A percentile compares a stretch with the other conserved stretches of the same genome.
These are phyloP conservation scores for Strobilomyces dryophilus DNA, from an alignment of 768 basidiomycete genomes.

Conservation along the genomic window DNA sequence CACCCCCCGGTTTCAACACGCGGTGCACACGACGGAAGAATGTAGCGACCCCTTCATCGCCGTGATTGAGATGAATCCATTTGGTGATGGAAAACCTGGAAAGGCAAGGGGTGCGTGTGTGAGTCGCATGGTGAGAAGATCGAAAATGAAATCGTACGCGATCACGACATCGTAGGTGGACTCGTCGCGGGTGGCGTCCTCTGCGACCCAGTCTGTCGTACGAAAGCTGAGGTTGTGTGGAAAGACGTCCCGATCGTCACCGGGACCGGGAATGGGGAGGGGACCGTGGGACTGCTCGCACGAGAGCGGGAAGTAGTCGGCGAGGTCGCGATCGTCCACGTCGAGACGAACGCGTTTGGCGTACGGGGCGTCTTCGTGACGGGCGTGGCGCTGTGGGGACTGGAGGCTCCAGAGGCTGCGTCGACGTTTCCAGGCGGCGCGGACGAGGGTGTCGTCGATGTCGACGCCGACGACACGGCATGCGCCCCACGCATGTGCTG, in stretches of 20 bases:
- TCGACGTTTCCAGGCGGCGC: constrained; percentile 70
- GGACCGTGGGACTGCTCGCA: constrained; percentile 73
- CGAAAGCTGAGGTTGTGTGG: constrained; percentile 79
- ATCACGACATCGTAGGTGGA: constrained; percentile 73
- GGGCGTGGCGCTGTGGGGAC: constrained; percentile 10
- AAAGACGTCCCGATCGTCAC: constrained; percentile 39
- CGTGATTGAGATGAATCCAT: constrained; percentile 86
- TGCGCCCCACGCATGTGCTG: constrained; percentile 65
- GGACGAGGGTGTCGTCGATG: constrained; percentile 73
- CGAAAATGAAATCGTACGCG: constrained; percentile 45
- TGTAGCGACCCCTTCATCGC: constrained; percentile 62
- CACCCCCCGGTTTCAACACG: constrained; percentile 58
- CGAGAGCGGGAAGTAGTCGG: constrained; percentile 71
- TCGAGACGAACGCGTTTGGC: constrained; percentile 13
- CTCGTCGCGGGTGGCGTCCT: constrained; percentile 50
- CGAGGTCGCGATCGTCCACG: background rate
- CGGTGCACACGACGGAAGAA: constrained; percentile 65
- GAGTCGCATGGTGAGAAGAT: background rate
- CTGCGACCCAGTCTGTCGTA: constrained; percentile 68
- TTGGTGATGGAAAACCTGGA: constrained; percentile 71
- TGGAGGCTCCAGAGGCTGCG: constrained; percentile 71
- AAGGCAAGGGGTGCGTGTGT: background rate
- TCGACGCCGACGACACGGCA: constrained; percentile 77
- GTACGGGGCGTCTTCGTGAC: background rate
- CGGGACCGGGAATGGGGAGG: constrained; percentile 54